These are phyloP conservation scores for Tubosaeta brunneosetosa DNA, from an alignment of 768 basidiomycete genomes.

Conservation along the genomic window DNA sequence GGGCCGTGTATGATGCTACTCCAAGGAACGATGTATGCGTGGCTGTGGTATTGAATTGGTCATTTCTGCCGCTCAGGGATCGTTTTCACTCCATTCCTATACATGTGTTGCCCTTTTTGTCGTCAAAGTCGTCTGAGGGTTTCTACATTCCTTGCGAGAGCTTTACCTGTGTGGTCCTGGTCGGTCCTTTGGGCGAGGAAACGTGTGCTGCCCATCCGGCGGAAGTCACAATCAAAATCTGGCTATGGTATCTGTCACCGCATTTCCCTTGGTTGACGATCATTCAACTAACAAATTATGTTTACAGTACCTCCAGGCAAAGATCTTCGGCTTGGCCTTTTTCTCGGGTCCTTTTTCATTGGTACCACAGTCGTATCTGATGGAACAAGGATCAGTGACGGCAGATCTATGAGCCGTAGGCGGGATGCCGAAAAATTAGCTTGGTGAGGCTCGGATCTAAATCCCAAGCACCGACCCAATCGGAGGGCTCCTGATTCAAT, in stretches of 20 bases:
- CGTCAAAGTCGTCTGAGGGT: background rate
- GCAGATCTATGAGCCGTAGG: background rate
- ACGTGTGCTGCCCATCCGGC: background rate
- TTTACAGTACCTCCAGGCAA: background rate
- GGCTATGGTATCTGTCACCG: background rate
- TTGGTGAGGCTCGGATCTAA: background rate
- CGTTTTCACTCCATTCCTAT: background rate
- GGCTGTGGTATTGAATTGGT: background rate
- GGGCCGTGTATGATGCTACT: background rate
- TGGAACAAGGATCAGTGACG: background rate
- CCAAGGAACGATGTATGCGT: background rate
- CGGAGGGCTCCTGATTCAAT: background rate
- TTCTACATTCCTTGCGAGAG: background rate
- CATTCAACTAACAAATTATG: background rate
- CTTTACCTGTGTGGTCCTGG: background rate
- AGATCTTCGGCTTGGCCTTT: background rate
- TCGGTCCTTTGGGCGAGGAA: background rate
- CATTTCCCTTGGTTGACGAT: background rate
- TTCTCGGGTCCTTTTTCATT: background rate
- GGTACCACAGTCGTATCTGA: background rate
- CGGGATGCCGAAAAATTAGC: background rate
- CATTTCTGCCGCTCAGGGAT: background rate
- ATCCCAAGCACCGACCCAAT: background rate
- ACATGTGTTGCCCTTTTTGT: background rate
- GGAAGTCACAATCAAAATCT: background rate